These are phyloP conservation scores for Cicer yamashitae DNA, from an alignment of 306 rosid species.

Conservation along the genomic window DNA sequence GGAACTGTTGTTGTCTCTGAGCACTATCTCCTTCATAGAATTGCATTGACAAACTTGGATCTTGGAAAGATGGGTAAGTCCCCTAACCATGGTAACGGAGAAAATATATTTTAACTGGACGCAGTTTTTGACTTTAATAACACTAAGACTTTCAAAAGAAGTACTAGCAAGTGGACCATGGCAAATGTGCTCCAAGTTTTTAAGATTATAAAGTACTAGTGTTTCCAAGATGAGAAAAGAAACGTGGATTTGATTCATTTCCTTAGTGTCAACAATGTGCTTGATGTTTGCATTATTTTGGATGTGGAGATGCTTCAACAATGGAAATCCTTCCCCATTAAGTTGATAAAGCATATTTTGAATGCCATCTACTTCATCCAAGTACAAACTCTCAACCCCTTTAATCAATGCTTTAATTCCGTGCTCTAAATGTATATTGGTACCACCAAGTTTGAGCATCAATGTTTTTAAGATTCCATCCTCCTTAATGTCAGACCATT, in stretches of 20 bases:
- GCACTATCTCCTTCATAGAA: background rate
- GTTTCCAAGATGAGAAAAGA: conserved; percentile 2
- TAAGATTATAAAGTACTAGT: background rate
- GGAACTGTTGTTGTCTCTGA: background rate
- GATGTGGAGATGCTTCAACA: background rate
- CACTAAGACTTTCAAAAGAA: conserved; percentile 1
- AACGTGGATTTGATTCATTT: background rate
- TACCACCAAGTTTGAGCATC: background rate
- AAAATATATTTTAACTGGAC: conserved; percentile 9
- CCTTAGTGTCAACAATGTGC: background rate
- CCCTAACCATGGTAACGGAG: background rate
- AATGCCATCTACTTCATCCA: conserved; percentile 18
- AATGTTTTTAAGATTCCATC: background rate
- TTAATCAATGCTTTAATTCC: background rate
- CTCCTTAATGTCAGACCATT: background rate
- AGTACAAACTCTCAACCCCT: background rate
- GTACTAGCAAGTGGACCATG: background rate
- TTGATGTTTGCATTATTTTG: conserved; percentile 13
- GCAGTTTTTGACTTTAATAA: conserved; percentile 7
- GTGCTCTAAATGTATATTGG: background rate
- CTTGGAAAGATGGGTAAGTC: background rate
- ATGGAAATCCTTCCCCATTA: background rate
- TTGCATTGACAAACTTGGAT: conserved; percentile 4
- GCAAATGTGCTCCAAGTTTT: background rate
- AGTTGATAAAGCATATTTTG: conserved; percentile 21